Evolutionary conservation across 257 asterid genomes (phyloP).

Genomic region (Henckelia pumila): DNA sequence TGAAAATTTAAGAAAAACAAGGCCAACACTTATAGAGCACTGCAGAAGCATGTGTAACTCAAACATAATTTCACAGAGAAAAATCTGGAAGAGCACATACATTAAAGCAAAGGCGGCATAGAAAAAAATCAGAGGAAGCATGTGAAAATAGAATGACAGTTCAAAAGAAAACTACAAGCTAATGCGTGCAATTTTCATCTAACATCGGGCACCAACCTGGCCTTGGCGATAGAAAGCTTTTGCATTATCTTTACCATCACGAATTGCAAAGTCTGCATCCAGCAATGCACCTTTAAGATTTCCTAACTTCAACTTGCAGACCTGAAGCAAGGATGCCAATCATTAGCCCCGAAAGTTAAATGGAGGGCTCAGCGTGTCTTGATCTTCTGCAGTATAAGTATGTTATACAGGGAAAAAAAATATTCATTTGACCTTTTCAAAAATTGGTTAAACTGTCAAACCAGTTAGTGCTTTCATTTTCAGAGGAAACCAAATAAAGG

Average conservation of each 20-base stretch:
- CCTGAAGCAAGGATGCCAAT: slow-evolving; percentile 35
- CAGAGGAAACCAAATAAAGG: neutral
- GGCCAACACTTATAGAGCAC: neutral
- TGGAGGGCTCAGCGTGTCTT: neutral
- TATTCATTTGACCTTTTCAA: neutral
- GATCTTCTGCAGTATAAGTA: slow-evolving; percentile 6
- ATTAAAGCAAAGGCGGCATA: no score
- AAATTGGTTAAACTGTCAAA: neutral
- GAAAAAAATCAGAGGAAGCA: no score
- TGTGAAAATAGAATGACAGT: no score
- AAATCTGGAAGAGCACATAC: no score
- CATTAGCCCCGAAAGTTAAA: slow-evolving; percentile 10
- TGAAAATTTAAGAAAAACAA: neutral
- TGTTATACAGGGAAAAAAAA: neutral
- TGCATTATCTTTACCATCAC: slow-evolving; percentile 75
- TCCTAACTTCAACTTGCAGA: slow-evolving; percentile 81
- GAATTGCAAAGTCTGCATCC: slow-evolving; percentile 81
- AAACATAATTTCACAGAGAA: neutral
- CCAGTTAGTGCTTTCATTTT: neutral
- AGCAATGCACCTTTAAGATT: slow-evolving; percentile 74
- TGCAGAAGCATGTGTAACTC: neutral
- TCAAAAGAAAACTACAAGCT: no score
- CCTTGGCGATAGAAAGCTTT: slow-evolving; percentile 93
- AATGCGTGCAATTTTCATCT: neutral
- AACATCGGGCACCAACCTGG: slow-evolving; percentile 51